Evolutionary conservation across 371 early-diverging fungal genomes (phyloP).

Genomic region (Paraphysoderma sedebokerense): DNA sequence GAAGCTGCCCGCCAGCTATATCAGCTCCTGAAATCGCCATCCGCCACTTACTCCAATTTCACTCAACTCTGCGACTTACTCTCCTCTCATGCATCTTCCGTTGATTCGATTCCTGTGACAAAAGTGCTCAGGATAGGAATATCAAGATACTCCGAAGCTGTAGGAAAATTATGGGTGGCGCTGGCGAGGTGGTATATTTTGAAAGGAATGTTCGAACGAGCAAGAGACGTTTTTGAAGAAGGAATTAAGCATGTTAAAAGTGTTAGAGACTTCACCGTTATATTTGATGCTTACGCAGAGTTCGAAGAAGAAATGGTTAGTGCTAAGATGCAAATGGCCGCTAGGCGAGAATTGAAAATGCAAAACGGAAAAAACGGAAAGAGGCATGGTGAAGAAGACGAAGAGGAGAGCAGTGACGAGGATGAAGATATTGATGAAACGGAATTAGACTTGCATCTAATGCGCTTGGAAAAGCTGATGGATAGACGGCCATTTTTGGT

Average conservation of each 20-base stretch:
- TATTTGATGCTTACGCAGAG: constrained; percentile 90
- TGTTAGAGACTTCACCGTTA: constrained; percentile 84
- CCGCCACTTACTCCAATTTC: constrained; percentile 87
- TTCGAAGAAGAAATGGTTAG: constrained; percentile 70
- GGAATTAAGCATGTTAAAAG: constrained; percentile 64
- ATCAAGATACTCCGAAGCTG: constrained; percentile 61
- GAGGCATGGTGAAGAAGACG: constrained; percentile 7
- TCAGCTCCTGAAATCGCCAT: no score
- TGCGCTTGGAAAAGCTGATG: constrained; percentile 78
- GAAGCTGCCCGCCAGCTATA: constrained; percentile 73
- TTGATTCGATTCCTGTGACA: constrained; percentile 50
- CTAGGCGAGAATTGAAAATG: constrained; percentile 3
- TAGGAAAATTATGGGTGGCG: constrained; percentile 72
- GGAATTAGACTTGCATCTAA: constrained; percentile 65
- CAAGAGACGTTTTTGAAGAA: constrained; percentile 84
- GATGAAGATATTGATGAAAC: constrained; percentile 33
- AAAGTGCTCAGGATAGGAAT: constrained; percentile 77
- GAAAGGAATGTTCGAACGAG: constrained; percentile 57
- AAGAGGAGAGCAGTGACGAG: constrained; percentile 30
- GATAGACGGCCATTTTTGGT: constrained; percentile 85
- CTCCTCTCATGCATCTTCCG: constrained; percentile 49
- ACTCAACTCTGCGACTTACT: constrained; percentile 67
- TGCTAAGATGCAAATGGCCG: constrained; percentile 54
- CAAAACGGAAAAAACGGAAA: constrained; percentile 3
- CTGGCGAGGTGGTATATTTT: constrained; percentile 72